Conservation (phyloP, 2,329 filamentous ascomycete species). For the Magnaporthales sp. region DNA sequence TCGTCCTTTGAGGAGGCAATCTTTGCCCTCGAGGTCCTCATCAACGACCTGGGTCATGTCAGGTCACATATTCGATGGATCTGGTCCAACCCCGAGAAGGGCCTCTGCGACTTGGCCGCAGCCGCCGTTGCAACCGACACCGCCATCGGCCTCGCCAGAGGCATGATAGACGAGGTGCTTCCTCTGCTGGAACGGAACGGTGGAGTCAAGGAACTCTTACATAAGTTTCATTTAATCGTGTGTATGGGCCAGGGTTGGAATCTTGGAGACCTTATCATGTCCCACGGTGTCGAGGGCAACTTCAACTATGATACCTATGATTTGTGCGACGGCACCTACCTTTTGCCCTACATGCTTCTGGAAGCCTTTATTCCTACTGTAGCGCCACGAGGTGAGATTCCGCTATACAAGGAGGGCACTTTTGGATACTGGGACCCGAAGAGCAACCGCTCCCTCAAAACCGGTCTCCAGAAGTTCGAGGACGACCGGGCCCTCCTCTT, state of each 20-base stretch:
- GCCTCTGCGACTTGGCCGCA: constrained; percentile 20
- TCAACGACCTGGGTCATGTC: constrained; percentile 21
- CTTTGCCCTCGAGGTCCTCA: constrained; percentile 17
- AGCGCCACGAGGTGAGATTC: constrained; percentile 7
- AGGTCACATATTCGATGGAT: constrained; percentile 19
- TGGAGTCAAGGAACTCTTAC: constrained; percentile 13
- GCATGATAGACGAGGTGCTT: constrained; percentile 20
- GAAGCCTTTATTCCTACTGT: constrained; percentile 10
- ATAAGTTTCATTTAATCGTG: constrained; percentile 11
- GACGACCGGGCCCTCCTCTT: constrained; percentile 26
- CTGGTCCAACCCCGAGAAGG: constrained; percentile 20
- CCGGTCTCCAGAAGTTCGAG: constrained; percentile 19
- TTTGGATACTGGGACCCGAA: constrained; percentile 18
- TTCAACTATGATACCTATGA: constrained; percentile 21
- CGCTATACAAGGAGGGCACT: constrained; percentile 16
- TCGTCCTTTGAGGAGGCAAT: constrained; percentile 16
- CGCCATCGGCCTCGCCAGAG: constrained; percentile 22
- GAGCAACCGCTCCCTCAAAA: constrained; percentile 15
- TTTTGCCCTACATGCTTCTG: constrained; percentile 11
- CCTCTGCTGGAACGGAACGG: constrained; percentile 16
- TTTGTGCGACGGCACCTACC: constrained; percentile 13
- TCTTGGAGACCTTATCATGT: not conserved
- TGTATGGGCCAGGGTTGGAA: constrained; percentile 11
- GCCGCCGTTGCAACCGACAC: constrained; percentile 28
- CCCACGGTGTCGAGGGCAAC: constrained; percentile 10